Conservation (phyloP, 371 early-diverging fungal species). For the Lichtheimia hyalospora region DNA sequence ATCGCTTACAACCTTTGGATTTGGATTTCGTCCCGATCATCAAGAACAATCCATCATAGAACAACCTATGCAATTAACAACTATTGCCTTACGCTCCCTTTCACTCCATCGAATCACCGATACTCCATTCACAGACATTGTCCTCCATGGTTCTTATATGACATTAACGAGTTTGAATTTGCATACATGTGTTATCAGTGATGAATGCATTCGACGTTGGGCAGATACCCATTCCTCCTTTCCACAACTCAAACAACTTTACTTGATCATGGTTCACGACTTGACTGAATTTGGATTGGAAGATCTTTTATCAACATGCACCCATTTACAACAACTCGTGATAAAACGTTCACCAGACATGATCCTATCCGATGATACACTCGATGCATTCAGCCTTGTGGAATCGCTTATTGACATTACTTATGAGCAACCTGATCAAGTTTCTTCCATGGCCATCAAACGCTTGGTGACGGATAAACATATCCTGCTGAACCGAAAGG, state of each 20-base stretch:
- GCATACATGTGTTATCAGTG: not conserved
- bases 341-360: slow-evolving; percentile 1
- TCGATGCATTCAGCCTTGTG: slow-evolving; percentile 1
- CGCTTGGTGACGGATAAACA: not conserved
- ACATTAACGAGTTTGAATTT: slow-evolving; percentile 2
- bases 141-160: not conserved
- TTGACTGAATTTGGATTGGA: not conserved
- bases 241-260: not conserved
- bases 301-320: not conserved
- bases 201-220: not conserved
- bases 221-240: no score
- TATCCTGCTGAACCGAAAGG: not conserved
- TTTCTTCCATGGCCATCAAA: not conserved
- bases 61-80: not conserved
- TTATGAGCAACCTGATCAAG: slow-evolving; percentile 4
- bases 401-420: not conserved
- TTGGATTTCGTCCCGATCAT: not conserved
- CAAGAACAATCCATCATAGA: not conserved
- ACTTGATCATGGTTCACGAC: not conserved
- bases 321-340: not conserved
- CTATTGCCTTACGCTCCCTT: not conserved
- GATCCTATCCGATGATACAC: not conserved
- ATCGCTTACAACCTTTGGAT: not conserved
- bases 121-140: not conserved
- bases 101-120: not conserved